Conservation (phyloP, 2,329 filamentous ascomycete species). For the Aspergillus japonicus region DNA sequence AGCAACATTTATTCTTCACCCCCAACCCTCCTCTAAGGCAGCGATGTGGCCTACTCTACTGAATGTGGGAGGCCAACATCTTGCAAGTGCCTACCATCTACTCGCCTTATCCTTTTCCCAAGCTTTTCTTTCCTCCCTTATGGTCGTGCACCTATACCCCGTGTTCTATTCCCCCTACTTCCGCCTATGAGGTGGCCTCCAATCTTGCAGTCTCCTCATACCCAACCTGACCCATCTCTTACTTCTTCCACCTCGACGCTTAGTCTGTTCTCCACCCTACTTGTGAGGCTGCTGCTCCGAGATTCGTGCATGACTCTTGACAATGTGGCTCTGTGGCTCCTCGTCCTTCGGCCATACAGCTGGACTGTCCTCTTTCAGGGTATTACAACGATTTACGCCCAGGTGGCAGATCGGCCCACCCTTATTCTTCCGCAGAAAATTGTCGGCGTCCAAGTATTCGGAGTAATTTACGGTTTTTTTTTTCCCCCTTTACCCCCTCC, state of each 20-base stretch:
- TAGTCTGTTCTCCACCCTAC: slow-evolving; percentile 1
- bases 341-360: background rate
- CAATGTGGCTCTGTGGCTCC: background rate
- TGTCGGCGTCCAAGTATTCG: background rate
- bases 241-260: background rate
- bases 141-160: background rate
- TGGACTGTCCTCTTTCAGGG: background rate
- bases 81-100: too few relatives aligned
- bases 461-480: background rate
- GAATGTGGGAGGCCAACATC: background rate
- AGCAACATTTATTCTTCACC: background rate
- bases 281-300: background rate
- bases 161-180: background rate
- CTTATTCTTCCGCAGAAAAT: background rate
- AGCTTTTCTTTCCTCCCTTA: background rate
- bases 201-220: slow-evolving; percentile 1
- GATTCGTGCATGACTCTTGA: slow-evolving; percentile 1
- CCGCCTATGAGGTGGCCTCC: background rate
- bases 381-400: background rate
- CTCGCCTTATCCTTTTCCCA: background rate
- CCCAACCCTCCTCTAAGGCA: background rate
- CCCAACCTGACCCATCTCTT: background rate
- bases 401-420: background rate
- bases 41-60: background rate
- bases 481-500: background rate